Conservation (phyloP, 441 rosid species). For the Populus hybrid region DNA sequence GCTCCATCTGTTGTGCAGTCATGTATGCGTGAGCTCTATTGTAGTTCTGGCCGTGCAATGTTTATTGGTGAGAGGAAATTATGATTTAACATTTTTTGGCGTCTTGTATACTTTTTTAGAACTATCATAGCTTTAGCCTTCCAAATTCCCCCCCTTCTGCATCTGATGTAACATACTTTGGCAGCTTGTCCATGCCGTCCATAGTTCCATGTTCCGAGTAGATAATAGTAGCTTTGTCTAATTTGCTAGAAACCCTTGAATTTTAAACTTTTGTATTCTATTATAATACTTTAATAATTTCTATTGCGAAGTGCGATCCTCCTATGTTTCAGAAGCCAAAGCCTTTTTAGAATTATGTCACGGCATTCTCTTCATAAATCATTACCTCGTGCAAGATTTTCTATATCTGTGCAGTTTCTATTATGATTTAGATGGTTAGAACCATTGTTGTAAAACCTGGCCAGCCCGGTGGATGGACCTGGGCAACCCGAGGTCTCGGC, state of each 20-base stretch:
- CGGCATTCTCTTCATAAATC: background rate
- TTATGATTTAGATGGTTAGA: background rate
- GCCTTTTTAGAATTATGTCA: too few species aligned
- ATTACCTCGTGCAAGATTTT: background rate
- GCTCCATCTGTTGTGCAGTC: conserved; percentile 22
- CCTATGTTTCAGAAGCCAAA: background rate
- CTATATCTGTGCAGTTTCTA: background rate
- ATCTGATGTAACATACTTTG: background rate
- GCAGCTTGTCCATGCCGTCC: background rate
- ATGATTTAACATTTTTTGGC: conserved; percentile 11
- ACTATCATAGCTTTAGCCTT: conserved; percentile 4
- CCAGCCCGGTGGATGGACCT: background rate
- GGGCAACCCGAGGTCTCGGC: background rate
- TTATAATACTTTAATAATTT: background rate
- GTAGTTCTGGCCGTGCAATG: conserved; percentile 21
- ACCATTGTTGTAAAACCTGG: too few species aligned
- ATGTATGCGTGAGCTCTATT: conserved; percentile 12
- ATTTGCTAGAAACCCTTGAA: background rate
- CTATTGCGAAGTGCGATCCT: background rate
- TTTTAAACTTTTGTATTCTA: background rate
- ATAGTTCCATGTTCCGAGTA: background rate
- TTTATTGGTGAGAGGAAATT: conserved; percentile 5
- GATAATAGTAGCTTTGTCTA: background rate
- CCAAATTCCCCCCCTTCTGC: background rate
- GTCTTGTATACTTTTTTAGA: background rate